phyloP scores from a whole-genome alignment of 73 alveolate genomes.

The Paramecium primaurelia region DNA sequence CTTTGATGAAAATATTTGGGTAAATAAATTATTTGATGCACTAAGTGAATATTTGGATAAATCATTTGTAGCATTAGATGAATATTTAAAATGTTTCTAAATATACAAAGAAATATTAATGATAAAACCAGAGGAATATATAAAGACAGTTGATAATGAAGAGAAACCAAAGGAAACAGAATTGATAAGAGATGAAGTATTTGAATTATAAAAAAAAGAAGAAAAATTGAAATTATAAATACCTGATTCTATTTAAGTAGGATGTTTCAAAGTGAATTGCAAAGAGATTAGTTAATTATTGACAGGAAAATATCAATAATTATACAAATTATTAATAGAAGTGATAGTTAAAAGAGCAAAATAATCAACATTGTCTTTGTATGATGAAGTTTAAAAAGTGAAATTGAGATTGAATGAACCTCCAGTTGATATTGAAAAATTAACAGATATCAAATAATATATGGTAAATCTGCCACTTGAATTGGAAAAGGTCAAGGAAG shows the following conservation, averaged over 20 bases:
- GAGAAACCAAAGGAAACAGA: constrained; percentile 87
- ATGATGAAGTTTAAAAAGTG: constrained; percentile 92
- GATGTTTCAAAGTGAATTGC: constrained; percentile 93
- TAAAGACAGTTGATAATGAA: constrained; percentile 80
- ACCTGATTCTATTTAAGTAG: constrained; percentile 91
- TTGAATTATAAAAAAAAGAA: constrained; percentile 82
- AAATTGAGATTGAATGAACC: constrained; percentile 89
- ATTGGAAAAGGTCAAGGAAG: constrained; percentile 88
- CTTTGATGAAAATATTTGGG: constrained; percentile 97
- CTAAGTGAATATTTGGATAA: constrained; percentile 77
- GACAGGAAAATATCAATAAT: constrained; percentile 87
- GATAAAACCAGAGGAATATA: constrained; percentile 90
- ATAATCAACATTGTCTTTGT: constrained; percentile 83
- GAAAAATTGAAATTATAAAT: constrained; percentile 80
- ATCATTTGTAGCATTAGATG: constrained; percentile 91
- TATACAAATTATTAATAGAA: constrained; percentile 90
- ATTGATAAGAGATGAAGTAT: constrained; percentile 87
- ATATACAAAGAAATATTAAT: constrained; percentile 82
- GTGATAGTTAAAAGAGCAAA: constrained; percentile 92
- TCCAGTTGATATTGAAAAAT: constrained; percentile 93
- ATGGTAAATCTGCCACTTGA: constrained; percentile 91
- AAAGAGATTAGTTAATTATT: constrained; percentile 91
- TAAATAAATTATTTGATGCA: constrained; percentile 89
- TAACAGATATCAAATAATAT: constrained; percentile 90
- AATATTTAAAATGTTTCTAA: constrained; percentile 86